A percentile compares a stretch with the other conserved stretches of the same genome.
phyloP scores from a whole-genome alignment of 805 yeast genomes.

The Wickerhamiella shivajii region DNA sequence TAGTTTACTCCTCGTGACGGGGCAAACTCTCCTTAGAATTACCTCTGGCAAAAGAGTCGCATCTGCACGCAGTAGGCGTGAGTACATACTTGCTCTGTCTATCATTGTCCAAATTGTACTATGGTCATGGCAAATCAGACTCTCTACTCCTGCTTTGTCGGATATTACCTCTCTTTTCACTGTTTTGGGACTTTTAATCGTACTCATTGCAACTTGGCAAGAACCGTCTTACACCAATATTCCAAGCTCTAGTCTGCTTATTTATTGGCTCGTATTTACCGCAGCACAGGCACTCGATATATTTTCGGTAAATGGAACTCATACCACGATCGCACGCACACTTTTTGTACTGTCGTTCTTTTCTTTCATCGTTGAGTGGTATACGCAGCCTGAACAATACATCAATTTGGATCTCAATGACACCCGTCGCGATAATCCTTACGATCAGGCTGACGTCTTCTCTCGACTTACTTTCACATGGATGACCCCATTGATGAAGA shows the following conservation, averaged over 20 bases:
- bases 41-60: constrained; percentile 13
- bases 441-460: constrained; percentile 51
- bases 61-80: constrained; percentile 16
- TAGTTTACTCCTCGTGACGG: constrained; percentile 19
- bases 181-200: constrained; percentile 35
- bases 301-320: constrained; percentile 10
- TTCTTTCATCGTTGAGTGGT: constrained; percentile 33
- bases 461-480: constrained; percentile 71
- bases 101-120: constrained; percentile 14
- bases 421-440: constrained; percentile 28
- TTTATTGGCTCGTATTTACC: constrained; percentile 57
- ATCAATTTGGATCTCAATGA: constrained; percentile 23
- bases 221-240: constrained; percentile 55
- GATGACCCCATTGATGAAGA: constrained; percentile 76
- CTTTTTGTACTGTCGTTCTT: constrained; percentile 29
- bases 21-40: constrained; percentile 19
- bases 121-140: constrained; percentile 10
- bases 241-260: constrained; percentile 52
- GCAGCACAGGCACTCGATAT: constrained; percentile 33
- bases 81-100: constrained; percentile 16
- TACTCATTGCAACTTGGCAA: constrained; percentile 44
- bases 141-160: constrained; percentile 14
- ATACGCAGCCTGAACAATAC: constrained; percentile 24
- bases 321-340: constrained; percentile 21
- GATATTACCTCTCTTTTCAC: constrained; percentile 28